Evolutionary conservation across 2,329 filamentous ascomycete species (phyloP), one percentile per base, ranked within the genome.

Genomic region (Ascochyta koolunga): DNA sequence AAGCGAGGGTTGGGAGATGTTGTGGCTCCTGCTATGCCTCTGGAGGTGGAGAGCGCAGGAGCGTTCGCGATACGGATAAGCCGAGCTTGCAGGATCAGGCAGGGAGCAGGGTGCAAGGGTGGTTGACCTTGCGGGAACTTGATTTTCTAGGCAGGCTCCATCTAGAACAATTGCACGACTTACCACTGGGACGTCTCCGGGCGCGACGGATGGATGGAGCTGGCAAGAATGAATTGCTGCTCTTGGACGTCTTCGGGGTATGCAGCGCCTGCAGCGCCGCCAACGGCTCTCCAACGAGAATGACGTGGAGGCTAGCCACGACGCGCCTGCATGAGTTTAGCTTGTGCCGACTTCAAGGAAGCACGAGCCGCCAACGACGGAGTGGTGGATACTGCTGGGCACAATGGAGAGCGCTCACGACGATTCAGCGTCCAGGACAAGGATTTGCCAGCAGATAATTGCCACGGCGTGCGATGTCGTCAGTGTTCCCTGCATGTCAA

Each of bases 1-100:
- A 36, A 58, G 59, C 44, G 53, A 61, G 52, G 44, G 49, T 59
- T 31, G 36, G 22, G 51, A 29, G 49, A 37, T 42, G 39, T 40
- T 31, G 36, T 35, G 24, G 18, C 37, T 44, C 41, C 19, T 41
- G 45, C 37, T 24, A 37, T 45, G 32, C 22, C 51, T 16, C 22
- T 25, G 31, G 45, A 37, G n/a, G 32, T 38, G 46, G 40, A 33
- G 46, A 40, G 37, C 37, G 56, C 43, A 50, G 36, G 56, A 33
- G 44, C 45, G 31, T 24, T 38, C 41, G 43, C 36, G 36, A 38
- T 38, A 7, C 29, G 31, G 51, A 50, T 50, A 50, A 54, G 43
- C 46, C 54, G 42, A 41, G 42, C 29, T 45, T 25, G 40, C 35
- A 35, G 24, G 55, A 45, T 48, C 31, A 55, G 53, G 48, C 40